Evolutionary conservation across 1,284 basidiomycete genomes (phyloP), one percentile per base, ranked within the genome.

Genomic region (Pterula multifida): DNA sequence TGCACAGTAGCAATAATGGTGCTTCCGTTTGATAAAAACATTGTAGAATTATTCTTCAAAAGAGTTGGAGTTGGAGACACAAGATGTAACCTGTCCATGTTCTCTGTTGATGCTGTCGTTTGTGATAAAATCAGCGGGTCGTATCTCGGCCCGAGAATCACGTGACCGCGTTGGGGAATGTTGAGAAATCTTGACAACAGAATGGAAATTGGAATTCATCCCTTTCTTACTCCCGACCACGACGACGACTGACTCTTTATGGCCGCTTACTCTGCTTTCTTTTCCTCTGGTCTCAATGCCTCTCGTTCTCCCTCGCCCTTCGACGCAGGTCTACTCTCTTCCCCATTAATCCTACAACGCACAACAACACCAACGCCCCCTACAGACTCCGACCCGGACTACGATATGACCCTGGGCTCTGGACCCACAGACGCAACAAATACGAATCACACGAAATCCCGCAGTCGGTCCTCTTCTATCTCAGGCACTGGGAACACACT

Each of bases 41-140:
- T n/a, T n/a, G n/a, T n/a, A n/a, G n/a, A n/a, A n/a, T n/a, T n/a
- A n/a, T n/a, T n/a, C n/a, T n/a, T n/a, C n/a, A n/a, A n/a, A n/a
- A n/a, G n/a, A n/a, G n/a, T n/a, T n/a, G n/a, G 53, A 21, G 45
- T 28, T 47, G 28, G 26, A 51, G 45, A 45, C 35, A 47, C 24
- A 32, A 32, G 44, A n/a, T n/a, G n/a, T n/a, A n/a, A n/a, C n/a
- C n/a, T n/a, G n/a, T 57, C 57, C 9, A 35, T 35, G 32, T 35
- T n/a, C 32, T 35, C 32, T 35, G 32, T 35, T 35, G 32, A n/a
- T 35, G 32, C 32, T 35, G 11, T 35, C 11, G 32, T 35, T 35
- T n/a, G 32, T 35, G 32, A n/a, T 35, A 35, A 35, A n/a, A 35
- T n/a, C 11, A 9, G 32, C 32, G 32, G n/a, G 9, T 35, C 32